A percentile compares a stretch with the other conserved stretches of the same genome.
phyloP scores from a whole-genome alignment of 331 rosid species.

The Stylosanthes scabra region DNA sequence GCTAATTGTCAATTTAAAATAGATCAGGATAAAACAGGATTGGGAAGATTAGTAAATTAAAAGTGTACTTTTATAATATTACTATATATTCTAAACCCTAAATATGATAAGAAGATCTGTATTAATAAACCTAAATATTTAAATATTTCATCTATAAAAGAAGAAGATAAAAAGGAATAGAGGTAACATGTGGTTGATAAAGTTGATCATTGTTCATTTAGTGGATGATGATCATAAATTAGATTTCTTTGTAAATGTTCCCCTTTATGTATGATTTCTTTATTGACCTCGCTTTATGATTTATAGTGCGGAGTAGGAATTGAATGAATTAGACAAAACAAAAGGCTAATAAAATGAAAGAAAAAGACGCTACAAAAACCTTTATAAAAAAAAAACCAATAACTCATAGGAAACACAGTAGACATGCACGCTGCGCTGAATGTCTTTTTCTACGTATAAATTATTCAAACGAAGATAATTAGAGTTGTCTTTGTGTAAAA shows the following conservation, averaged over 20 bases:
- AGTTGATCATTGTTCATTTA: constrained; percentile 38
- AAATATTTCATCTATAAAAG: too few species aligned
- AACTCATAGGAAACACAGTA: not conserved
- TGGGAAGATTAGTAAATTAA: too few species aligned
- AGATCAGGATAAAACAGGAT: too few species aligned
- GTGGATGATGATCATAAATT: constrained; percentile 12
- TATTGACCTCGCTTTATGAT: not conserved
- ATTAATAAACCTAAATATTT: too few species aligned
- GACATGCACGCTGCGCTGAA: not conserved
- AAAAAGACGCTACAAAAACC: constrained; percentile 15
- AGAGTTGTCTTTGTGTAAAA: too few species aligned
- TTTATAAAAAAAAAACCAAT: not conserved
- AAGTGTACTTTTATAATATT: too few species aligned
- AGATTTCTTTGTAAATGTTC: not conserved
- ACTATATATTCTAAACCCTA: too few species aligned
- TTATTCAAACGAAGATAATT: too few species aligned
- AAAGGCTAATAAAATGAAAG: constrained; percentile 8
- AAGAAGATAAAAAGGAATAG: not conserved
- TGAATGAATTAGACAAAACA: not conserved
- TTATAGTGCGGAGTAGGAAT: constrained; percentile 18
- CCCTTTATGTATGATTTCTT: not conserved
- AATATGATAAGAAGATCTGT: too few species aligned
- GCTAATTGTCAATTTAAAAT: too few species aligned
- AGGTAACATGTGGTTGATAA: constrained; percentile 21
- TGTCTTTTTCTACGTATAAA: not conserved